Percentiles rank a stretch among this genome's conserved stretches.
Evolutionary conservation across 805 yeast genomes (phyloP).

Genomic region (Candida jianshihensis): DNA sequence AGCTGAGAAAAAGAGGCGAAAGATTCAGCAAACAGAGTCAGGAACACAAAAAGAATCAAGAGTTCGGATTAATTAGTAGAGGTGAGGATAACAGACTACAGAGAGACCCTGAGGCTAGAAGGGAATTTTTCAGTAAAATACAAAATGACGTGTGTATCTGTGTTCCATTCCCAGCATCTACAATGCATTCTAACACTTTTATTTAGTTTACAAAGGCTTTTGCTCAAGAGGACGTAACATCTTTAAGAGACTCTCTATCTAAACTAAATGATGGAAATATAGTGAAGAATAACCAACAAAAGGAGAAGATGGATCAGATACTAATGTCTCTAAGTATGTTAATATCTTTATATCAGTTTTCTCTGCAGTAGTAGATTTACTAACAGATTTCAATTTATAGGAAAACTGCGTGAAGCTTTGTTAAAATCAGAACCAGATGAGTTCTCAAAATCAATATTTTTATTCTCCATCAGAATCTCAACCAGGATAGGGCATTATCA

Average conservation of each 20-base stretch:
- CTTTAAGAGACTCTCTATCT: neutral
- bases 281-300: neutral
- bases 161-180: neutral
- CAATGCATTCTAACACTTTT: neutral
- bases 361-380: too few relatives aligned
- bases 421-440: slow-evolving; percentile 31
- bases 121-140: slow-evolving; percentile 32
- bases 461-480: slow-evolving; percentile 43
- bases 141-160: slow-evolving; percentile 18
- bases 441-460: slow-evolving; percentile 39
- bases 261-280: neutral
- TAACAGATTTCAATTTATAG: slow-evolving; percentile 4
- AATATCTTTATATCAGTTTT: neutral
- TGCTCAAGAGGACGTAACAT: neutral
- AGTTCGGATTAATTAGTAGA: slow-evolving; percentile 52
- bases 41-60: slow-evolving; percentile 20
- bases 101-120: slow-evolving; percentile 35
- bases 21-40: slow-evolving; percentile 28
- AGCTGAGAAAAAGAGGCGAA: slow-evolving; percentile 23
- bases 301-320: slow-evolving; percentile 20
- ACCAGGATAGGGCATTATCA: slow-evolving; percentile 45
- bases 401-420: slow-evolving; percentile 54
- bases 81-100: slow-evolving; percentile 49
- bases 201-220: slow-evolving; percentile 1
- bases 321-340: slow-evolving; percentile 28